Conservation (phyloP, 2,329 filamentous ascomycete species). For the Periconia sp. region DNA sequence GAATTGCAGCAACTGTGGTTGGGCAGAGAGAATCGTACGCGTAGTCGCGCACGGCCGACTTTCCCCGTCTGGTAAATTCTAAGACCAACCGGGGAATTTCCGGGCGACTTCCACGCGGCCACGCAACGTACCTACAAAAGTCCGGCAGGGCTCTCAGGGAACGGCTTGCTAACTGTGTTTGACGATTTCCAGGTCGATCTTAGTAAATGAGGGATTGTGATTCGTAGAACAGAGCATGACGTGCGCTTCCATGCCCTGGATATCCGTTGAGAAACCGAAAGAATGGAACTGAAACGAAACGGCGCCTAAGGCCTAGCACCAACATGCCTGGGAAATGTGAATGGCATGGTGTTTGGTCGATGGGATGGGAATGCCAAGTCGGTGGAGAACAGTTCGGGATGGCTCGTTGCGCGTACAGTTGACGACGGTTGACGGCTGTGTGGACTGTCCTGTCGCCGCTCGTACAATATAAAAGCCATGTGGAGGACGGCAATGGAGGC, state of each 20-base stretch:
- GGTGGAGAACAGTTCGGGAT: background rate
- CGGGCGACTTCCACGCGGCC: too few species aligned
- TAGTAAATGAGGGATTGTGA: background rate
- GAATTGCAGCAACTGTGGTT: too few species aligned
- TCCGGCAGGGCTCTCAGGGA: constrained; percentile 52
- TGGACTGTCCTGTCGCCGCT: background rate
- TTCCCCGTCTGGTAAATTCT: too few species aligned
- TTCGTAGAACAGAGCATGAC: background rate
- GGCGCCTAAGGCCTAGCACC: background rate
- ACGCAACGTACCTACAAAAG: too few species aligned
- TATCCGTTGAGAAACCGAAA: too few species aligned
- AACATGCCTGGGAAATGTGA: background rate
- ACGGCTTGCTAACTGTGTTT: constrained; percentile 41
- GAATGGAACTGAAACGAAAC: background rate
- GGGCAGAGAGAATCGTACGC: too few species aligned
- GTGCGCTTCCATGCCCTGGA: too few species aligned
- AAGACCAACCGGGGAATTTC: too few species aligned
- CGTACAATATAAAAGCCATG: background rate
- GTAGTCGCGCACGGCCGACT: too few species aligned
- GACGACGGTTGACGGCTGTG: background rate
- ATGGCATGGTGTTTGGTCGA: too few species aligned
- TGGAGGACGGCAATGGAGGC: background rate
- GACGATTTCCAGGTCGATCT: background rate
- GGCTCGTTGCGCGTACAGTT: background rate
- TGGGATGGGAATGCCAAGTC: background rate